phyloP scores from a whole-genome alignment of 2,329 filamentous ascomycete genomes.

The Chaetomium sp. region DNA sequence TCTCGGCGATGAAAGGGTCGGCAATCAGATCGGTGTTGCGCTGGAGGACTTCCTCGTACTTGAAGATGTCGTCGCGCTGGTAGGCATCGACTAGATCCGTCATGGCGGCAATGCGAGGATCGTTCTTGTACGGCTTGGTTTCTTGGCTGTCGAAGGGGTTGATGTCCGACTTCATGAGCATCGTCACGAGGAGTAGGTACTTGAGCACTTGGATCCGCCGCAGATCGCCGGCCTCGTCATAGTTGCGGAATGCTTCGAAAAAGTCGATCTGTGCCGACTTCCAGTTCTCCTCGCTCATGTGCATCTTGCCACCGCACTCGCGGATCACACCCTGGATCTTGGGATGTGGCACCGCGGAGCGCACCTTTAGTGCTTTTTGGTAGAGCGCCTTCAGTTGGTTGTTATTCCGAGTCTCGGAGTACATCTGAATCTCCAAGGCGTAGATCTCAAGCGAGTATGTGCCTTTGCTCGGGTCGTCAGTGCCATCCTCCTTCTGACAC shows the following conservation, averaged over 20 bases:
- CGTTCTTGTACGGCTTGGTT: constrained; percentile 95
- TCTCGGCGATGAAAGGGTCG: constrained; percentile 95
- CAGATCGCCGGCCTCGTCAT: constrained; percentile 93
- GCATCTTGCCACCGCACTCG: constrained; percentile 99
- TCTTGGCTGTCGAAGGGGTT: constrained; percentile 98
- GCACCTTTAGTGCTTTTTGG: constrained; percentile 81
- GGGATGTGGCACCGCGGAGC: constrained; percentile 95
- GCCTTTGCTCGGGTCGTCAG: constrained; percentile 88
- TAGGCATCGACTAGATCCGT: constrained; percentile 95
- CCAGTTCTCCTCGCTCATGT: constrained; percentile 99
- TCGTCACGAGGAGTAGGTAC: constrained; percentile 91
- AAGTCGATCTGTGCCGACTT: constrained; percentile 95
- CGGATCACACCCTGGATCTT: constrained; percentile 99
- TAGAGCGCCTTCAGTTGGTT: constrained; percentile 93
- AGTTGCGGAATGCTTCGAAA: constrained; percentile 97
- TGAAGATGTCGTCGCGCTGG: constrained; percentile 87
- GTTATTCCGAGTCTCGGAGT: constrained; percentile 93
- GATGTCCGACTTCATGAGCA: constrained; percentile 98
- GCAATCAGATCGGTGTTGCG: constrained; percentile 82
- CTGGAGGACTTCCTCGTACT: constrained; percentile 81
- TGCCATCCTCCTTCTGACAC: constrained; percentile 80
- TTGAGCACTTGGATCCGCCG: constrained; percentile 97
- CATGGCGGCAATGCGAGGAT: constrained; percentile 93
- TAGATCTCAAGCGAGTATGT: constrained; percentile 96
- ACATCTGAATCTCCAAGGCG: constrained; percentile 97